Conservation (phyloP, 495 filamentous ascomycete species). For the Penicillium nucicola region DNA sequence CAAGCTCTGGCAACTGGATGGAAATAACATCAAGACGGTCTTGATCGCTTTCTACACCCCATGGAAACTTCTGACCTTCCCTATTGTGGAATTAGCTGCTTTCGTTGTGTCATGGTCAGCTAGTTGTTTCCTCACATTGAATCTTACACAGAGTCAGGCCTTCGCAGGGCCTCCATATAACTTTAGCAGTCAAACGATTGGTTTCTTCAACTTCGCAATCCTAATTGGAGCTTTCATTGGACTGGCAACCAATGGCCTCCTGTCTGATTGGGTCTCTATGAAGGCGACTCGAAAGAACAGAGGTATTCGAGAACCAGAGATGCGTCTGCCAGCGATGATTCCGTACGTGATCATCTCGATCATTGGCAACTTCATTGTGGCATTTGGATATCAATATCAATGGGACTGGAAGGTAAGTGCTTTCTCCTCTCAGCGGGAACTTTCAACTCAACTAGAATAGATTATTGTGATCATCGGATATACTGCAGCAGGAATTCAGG, state of each 20-base stretch:
- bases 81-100: slow-evolving; percentile 59
- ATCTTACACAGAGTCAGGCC: slow-evolving; percentile 60
- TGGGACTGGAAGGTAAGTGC: slow-evolving; percentile 50
- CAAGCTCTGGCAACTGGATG: slow-evolving; percentile 43
- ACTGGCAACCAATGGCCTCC: slow-evolving; percentile 54
- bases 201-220: slow-evolving; percentile 43
- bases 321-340: slow-evolving; percentile 62
- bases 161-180: slow-evolving; percentile 60
- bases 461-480: slow-evolving; percentile 51
- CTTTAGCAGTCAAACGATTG: slow-evolving; percentile 51
- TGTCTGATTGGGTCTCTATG: slow-evolving; percentile 59
- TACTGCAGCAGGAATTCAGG: slow-evolving; percentile 53
- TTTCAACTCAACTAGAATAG: slow-evolving; percentile 14
- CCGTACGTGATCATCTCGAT: slow-evolving; percentile 56
- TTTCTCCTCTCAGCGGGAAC: background rate
- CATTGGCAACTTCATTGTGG: slow-evolving; percentile 58
- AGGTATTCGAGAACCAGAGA: slow-evolving; percentile 68
- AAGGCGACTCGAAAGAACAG: slow-evolving; percentile 53
- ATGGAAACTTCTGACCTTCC: slow-evolving; percentile 57
- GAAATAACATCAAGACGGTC: slow-evolving; percentile 37
- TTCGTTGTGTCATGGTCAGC: slow-evolving; percentile 61
- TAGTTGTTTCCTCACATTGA: slow-evolving; percentile 58
- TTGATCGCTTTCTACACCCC: slow-evolving; percentile 45
- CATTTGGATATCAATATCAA: slow-evolving; percentile 56
- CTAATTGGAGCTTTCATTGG: slow-evolving; percentile 54